Percentiles rank a stretch among this genome's conserved stretches.
Evolutionary conservation across 2,329 filamentous ascomycete genomes (phyloP).

Genomic region (Colletotrichum horii): DNA sequence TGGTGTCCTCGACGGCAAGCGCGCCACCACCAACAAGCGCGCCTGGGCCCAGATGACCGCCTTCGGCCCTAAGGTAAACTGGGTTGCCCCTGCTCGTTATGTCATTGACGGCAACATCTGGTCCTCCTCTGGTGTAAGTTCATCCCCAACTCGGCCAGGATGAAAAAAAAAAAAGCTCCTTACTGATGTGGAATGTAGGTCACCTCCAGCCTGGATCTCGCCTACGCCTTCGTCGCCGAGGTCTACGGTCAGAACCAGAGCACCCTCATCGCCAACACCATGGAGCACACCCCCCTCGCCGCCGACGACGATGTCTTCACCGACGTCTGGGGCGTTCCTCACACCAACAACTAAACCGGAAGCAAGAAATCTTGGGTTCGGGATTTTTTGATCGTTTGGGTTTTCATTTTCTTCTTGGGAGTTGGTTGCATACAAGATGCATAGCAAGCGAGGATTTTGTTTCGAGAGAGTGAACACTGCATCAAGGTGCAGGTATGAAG

Average conservation of each 20-base stretch:
- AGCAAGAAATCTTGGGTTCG: too few relatives aligned
- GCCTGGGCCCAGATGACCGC: constrained; percentile 55
- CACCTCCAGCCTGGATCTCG: constrained; percentile 40
- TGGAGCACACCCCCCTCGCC: constrained; percentile 55
- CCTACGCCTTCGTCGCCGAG: constrained; percentile 38
- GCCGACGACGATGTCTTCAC: constrained; percentile 35
- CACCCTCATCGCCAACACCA: constrained; percentile 46
- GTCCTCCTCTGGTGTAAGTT: constrained; percentile 62
- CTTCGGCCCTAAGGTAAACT: constrained; percentile 57
- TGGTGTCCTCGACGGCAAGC: constrained; percentile 63
- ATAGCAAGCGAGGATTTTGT: background rate
- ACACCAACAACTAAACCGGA: constrained; percentile 13
- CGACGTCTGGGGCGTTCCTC: constrained; percentile 26
- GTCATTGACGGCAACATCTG: constrained; percentile 70
- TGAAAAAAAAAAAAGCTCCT: background rate
- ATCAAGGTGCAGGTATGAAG: background rate
- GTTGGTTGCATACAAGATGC: background rate
- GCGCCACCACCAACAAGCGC: constrained; percentile 71
- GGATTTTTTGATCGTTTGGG: background rate
- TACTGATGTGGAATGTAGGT: constrained; percentile 26
- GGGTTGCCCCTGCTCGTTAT: constrained; percentile 68
- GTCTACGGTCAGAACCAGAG: constrained; percentile 57
- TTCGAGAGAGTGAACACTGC: background rate
- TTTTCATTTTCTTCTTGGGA: background rate
- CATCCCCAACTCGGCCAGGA: background rate